Conservation (phyloP, 1,284 basidiomycete genomes). For the Tylopilus orsonianus region DNA sequence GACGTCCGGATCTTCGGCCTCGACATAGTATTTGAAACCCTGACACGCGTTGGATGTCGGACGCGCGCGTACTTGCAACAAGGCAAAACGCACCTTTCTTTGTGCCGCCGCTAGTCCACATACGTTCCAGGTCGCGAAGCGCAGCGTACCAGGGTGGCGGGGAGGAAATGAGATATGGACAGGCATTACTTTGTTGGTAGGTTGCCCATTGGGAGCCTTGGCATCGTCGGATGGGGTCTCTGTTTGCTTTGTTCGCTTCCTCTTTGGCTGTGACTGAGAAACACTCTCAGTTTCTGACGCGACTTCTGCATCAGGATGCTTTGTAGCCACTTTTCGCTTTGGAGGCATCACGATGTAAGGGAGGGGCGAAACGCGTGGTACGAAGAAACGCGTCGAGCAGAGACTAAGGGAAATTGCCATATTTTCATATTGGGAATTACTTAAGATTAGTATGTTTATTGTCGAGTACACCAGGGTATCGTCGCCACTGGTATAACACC, state of each 20-base stretch:
- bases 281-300: constrained; percentile 23
- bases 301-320: constrained; percentile 11
- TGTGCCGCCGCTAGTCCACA: constrained; percentile 66
- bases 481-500: too few species aligned
- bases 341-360: constrained; percentile 26
- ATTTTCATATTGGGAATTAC: background rate
- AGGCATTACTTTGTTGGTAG: constrained; percentile 74
- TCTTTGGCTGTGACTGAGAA: constrained; percentile 17
- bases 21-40: constrained; percentile 79
- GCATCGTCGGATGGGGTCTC: constrained; percentile 11
- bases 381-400: constrained; percentile 6
- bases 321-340: constrained; percentile 29
- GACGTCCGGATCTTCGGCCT: constrained; percentile 82
- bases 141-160: constrained; percentile 45
- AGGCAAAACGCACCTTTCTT: constrained; percentile 53
- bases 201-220: constrained; percentile 49
- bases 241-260: constrained; percentile 30
- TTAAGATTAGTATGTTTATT: too few species aligned
- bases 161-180: constrained; percentile 59
- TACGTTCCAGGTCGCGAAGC: constrained; percentile 77
- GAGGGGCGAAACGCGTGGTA: background rate
- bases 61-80: background rate
- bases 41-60: constrained; percentile 29
- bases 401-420: constrained; percentile 1
- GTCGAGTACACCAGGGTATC: too few species aligned